phyloP scores from a whole-genome alignment of 176 grass and related monocot genomes.

The Bromus sterilis region DNA sequence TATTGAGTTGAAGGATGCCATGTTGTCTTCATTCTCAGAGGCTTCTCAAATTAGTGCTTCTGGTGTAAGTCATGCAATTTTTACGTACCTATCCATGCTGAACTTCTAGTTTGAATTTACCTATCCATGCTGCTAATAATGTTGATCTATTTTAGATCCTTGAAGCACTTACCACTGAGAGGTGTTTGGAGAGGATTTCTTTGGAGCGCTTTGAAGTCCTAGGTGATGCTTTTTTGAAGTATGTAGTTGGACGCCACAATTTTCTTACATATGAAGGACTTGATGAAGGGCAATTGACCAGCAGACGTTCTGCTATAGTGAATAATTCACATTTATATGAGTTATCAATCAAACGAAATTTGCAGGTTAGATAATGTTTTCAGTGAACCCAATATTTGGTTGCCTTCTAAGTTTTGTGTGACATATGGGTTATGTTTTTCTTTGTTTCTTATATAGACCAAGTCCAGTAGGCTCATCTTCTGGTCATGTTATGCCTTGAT shows the following conservation, averaged over 20 bases:
- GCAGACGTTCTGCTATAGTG: constrained; percentile 65
- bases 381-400: constrained; percentile 9
- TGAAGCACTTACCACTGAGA: constrained; percentile 93
- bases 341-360: constrained; percentile 65
- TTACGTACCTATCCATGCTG: background rate
- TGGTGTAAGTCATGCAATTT: constrained; percentile 45
- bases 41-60: constrained; percentile 69
- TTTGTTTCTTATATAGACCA: background rate
- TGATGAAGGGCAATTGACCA: constrained; percentile 91
- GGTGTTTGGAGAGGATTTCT: constrained; percentile 87
- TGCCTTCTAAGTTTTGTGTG: constrained; percentile 12
- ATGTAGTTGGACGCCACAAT: constrained; percentile 67
- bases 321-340: constrained; percentile 88
- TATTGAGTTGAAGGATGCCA: constrained; percentile 83
- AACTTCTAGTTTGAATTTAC: constrained; percentile 16
- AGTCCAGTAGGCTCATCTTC: background rate
- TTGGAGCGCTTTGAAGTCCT: constrained; percentile 93
- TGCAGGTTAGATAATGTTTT: constrained; percentile 58
- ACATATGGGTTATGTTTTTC: constrained; percentile 1
- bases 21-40: constrained; percentile 72
- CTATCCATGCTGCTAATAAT: constrained; percentile 11
- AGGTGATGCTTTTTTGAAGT: constrained; percentile 96
- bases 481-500: background rate
- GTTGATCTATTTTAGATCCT: constrained; percentile 65
- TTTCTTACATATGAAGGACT: constrained; percentile 74